Evolutionary conservation across 176 grass and related monocot genomes (phyloP).

Genomic region (Juncus inflexus): DNA sequence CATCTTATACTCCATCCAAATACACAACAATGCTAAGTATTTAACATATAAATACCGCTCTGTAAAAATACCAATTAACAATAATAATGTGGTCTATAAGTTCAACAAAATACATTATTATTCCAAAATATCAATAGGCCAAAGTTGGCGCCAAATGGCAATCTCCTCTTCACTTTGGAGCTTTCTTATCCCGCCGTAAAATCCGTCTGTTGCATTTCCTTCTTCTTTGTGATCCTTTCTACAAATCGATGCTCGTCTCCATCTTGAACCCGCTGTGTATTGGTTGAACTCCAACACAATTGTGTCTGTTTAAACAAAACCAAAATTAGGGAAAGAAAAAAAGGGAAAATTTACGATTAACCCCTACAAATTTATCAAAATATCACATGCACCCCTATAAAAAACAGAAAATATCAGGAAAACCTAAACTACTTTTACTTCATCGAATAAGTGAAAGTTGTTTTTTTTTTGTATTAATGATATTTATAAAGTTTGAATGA

Average conservation of each 20-base stretch:
- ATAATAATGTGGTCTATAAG: too few species aligned
- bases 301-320: constrained; percentile 38
- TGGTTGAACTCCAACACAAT: constrained; percentile 85
- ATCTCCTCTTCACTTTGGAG: constrained; percentile 63
- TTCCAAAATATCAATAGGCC: constrained; percentile 80
- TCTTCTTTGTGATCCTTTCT: constrained; percentile 73
- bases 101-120: constrained; percentile 19
- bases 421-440: constrained; percentile 32
- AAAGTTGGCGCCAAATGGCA: constrained; percentile 69
- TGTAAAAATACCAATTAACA: too few species aligned
- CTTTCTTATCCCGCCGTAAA: constrained; percentile 86
- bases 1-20: too few species aligned
- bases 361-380: constrained; percentile 21
- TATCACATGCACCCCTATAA: neutral
- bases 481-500: neutral
- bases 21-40: too few species aligned
- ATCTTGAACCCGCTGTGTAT: constrained; percentile 83
- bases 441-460: constrained; percentile 21
- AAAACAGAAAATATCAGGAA: constrained; percentile 1
- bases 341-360: neutral
- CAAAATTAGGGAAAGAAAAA: constrained; percentile 31
- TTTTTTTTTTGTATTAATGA: constrained; percentile 14
- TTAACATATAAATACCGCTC: too few species aligned
- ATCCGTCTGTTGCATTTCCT: constrained; percentile 79
- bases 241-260: constrained; percentile 58